Evolutionary conservation across 345 rosid species (phyloP).

Genomic region (Mercurialis annua): DNA sequence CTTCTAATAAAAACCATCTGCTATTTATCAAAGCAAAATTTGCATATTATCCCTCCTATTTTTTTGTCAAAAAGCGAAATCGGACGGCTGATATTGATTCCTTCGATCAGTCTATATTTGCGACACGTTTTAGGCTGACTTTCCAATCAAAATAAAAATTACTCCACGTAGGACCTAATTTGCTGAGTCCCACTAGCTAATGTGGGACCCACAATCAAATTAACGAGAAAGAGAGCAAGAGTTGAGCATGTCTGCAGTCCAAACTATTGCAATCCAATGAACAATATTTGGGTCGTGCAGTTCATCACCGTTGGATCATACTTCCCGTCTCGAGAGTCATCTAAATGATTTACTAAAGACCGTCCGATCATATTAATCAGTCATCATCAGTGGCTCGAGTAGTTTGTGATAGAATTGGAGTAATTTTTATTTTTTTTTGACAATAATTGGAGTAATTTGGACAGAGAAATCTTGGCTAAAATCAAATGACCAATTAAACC

Average conservation of each 20-base stretch:
- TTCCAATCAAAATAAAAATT: background rate
- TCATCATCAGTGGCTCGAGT: background rate
- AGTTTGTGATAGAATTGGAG: background rate
- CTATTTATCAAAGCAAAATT: no score
- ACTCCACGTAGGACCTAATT: background rate
- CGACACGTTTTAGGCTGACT: background rate
- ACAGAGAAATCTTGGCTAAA: no score
- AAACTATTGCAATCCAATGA: background rate
- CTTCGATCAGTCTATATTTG: background rate
- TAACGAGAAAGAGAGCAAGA: background rate
- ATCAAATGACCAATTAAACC: constrained; percentile 21
- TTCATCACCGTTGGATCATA: background rate
- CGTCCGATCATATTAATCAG: no score
- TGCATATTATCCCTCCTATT: no score
- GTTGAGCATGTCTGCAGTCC: background rate
- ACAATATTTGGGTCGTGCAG: background rate
- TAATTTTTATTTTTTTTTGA: no score
- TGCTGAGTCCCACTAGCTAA: background rate
- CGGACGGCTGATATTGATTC: constrained; percentile 1
- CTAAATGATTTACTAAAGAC: background rate
- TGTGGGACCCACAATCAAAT: background rate
- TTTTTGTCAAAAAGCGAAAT: background rate
- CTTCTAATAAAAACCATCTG: no score
- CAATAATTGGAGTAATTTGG: no score
- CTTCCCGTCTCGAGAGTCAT: background rate